Base-by-base conservation (phyloP, 495 filamentous ascomycete genomes). In the Penicillium herquei region DNA sequence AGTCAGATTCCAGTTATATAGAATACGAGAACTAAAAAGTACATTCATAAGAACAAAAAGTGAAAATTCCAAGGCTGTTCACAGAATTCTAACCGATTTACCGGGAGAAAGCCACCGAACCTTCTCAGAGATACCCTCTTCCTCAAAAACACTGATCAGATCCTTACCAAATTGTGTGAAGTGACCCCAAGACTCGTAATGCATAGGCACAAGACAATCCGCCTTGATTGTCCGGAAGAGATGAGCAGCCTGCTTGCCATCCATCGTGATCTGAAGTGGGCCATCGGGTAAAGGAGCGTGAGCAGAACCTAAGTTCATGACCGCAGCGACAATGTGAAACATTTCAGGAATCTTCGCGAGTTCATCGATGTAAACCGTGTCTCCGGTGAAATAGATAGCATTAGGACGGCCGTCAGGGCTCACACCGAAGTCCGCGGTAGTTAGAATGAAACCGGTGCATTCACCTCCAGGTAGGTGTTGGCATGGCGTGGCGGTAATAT, bases 381-480 rank as follows among this genome's bases (percentile, higher is more conserved):
- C 81, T 1, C 80, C 80, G 0, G 78, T 75, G 63, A 84, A 79
- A 57, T 78, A 84, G 33, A 84, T 73, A 0, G 75, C 80, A 49
- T 82, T 81, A 4, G 77, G 79, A 6, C 52, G 55, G 7, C 77
- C 78, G 39, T 71, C 59, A 12, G 18, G 17, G 7, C 61, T 59
- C 3, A 52, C 31, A 3, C 79, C 81, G 48, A 83, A 81, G 0
- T 64, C 65, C 2, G 62, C 55, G 0, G 65, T 52, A 0, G 70
- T 67, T 12, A 82, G 2, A 14, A 82, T 63, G 58, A 82, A 83
- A 13, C 79, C 80, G 0, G 68, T 77, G 39, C 72, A 74, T 59
- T 83, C 78, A 13, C 68, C 73, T 3, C 73, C 74, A 2, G 78
- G 77, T 0, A 79, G 37, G 51, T 81, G 78, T 32, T 71, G 53